These are phyloP conservation scores for Cordyceps pruinosa DNA, from an alignment of 2,329 filamentous ascomycete species.

Conservation along the genomic window DNA sequence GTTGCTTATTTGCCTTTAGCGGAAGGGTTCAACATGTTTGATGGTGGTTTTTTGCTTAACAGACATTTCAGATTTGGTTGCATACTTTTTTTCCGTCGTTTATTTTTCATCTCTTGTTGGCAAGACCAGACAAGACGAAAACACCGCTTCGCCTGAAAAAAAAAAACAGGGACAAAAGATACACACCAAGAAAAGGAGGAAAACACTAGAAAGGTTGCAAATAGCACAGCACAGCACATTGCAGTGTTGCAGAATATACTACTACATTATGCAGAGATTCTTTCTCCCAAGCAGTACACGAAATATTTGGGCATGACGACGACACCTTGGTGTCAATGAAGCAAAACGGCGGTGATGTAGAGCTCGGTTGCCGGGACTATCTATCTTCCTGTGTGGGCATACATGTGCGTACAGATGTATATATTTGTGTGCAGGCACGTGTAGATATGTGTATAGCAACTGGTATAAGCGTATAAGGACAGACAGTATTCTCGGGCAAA, in stretches of 20 bases:
- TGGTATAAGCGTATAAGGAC: not conserved
- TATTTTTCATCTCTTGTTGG: slow-evolving; percentile 14
- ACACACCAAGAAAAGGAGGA: not conserved
- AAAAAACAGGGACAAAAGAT: slow-evolving; percentile 11
- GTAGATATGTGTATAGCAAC: too few species aligned
- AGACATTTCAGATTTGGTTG: not conserved
- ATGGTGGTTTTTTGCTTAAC: slow-evolving; percentile 1
- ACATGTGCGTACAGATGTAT: too few species aligned
- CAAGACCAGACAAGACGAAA: not conserved
- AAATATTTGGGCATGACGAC: too few species aligned
- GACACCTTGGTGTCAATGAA: too few species aligned
- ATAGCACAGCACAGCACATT: slow-evolving; percentile 1
- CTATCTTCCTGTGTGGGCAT: too few species aligned
- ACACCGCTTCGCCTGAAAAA: not conserved
- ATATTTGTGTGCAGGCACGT: too few species aligned
- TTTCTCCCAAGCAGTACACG: not conserved
- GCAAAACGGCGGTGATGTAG: too few species aligned
- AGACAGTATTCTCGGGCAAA: not conserved
- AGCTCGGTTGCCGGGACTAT: too few species aligned
- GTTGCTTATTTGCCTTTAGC: not conserved
- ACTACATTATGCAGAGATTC: slow-evolving; percentile 1
- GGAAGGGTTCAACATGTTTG: not conserved
- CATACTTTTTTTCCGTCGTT: slow-evolving; percentile 8
- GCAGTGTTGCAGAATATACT: slow-evolving; percentile 2
- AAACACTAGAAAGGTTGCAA: not conserved